phyloP scores from a whole-genome alignment of 2,329 filamentous ascomycete species.

The Botrytis hyacinthi region DNA sequence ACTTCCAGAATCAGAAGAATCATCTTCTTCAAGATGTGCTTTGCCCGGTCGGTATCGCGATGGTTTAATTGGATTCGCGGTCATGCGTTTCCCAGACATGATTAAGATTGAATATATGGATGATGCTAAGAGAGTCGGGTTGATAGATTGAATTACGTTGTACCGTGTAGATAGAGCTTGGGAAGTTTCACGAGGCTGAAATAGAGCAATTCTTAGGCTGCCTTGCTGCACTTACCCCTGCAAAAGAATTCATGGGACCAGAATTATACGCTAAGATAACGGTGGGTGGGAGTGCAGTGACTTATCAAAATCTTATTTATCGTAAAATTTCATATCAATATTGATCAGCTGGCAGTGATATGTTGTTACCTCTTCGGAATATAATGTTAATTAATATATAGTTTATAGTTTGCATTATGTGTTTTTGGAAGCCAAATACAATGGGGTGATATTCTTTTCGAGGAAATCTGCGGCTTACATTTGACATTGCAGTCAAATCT shows the following conservation, averaged over 20 bases:
- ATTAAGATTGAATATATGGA: slow-evolving; percentile 21
- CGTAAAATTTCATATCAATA: background rate
- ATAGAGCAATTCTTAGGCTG: slow-evolving; percentile 10
- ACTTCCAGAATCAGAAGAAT: slow-evolving; percentile 53
- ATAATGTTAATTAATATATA: background rate
- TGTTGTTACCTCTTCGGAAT: background rate
- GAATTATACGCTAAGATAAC: background rate
- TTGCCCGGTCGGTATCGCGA: slow-evolving; percentile 87
- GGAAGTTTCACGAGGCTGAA: slow-evolving; percentile 30
- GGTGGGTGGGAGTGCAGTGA: background rate
- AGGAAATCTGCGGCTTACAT: background rate
- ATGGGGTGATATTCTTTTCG: background rate
- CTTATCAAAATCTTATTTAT: background rate
- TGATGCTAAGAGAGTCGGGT: too few relatives aligned
- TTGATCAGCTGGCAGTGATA: background rate
- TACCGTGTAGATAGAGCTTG: background rate
- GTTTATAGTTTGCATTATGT: background rate
- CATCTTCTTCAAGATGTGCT: slow-evolving; percentile 49
- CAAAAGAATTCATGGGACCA: background rate
- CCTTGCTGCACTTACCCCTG: slow-evolving; percentile 10
- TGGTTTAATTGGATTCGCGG: slow-evolving; percentile 79
- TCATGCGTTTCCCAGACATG: slow-evolving; percentile 82
- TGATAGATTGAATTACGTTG: background rate
- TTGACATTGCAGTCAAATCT: background rate
- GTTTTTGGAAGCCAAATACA: background rate